Evolutionary conservation across 2,329 filamentous ascomycete species (phyloP).

Genomic region (Pseudogymnoascus sp.): DNA sequence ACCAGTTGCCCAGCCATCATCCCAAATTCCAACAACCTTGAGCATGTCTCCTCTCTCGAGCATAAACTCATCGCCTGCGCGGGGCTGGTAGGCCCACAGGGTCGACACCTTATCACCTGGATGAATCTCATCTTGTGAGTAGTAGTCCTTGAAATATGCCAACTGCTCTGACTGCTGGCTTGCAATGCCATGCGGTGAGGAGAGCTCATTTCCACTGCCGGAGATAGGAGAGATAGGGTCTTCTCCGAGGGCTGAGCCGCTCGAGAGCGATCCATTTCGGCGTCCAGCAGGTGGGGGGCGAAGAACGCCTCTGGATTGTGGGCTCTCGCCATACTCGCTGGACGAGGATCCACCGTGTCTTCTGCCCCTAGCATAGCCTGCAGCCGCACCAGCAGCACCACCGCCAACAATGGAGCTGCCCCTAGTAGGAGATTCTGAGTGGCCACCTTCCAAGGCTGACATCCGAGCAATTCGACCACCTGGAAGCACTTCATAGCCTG

Average conservation of each 20-base stretch:
- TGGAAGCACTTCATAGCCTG: slow-evolving; percentile 65
- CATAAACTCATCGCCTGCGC: slow-evolving; percentile 85
- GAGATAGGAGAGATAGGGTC: slow-evolving; percentile 65
- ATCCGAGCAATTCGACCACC: slow-evolving; percentile 89
- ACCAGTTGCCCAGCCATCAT: slow-evolving; percentile 97
- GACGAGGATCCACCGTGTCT: slow-evolving; percentile 57
- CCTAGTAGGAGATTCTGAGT: slow-evolving; percentile 45
- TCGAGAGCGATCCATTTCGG: slow-evolving; percentile 82
- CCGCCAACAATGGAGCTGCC: slow-evolving; percentile 30
- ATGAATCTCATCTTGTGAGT: slow-evolving; percentile 92
- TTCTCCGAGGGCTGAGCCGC: slow-evolving; percentile 65
- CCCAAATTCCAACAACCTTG: slow-evolving; percentile 97
- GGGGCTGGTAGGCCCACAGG: slow-evolving; percentile 93
- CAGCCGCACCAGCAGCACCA: slow-evolving; percentile 39
- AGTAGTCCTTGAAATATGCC: slow-evolving; percentile 97
- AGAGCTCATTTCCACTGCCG: slow-evolving; percentile 60
- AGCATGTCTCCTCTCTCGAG: slow-evolving; percentile 95
- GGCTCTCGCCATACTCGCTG: slow-evolving; percentile 62
- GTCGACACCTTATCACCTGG: slow-evolving; percentile 83
- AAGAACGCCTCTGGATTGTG: slow-evolving; percentile 52
- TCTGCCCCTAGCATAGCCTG: slow-evolving; percentile 40
- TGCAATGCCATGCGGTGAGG: slow-evolving; percentile 71
- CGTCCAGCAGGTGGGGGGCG: slow-evolving; percentile 53
- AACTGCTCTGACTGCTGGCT: slow-evolving; percentile 94
- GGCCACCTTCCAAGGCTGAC: slow-evolving; percentile 79